Percentiles rank a stretch among this genome's conserved stretches.
These are phyloP conservation scores for Gardenia jasminoides DNA, from an alignment of 257 asterid species.

Conservation along the genomic window DNA sequence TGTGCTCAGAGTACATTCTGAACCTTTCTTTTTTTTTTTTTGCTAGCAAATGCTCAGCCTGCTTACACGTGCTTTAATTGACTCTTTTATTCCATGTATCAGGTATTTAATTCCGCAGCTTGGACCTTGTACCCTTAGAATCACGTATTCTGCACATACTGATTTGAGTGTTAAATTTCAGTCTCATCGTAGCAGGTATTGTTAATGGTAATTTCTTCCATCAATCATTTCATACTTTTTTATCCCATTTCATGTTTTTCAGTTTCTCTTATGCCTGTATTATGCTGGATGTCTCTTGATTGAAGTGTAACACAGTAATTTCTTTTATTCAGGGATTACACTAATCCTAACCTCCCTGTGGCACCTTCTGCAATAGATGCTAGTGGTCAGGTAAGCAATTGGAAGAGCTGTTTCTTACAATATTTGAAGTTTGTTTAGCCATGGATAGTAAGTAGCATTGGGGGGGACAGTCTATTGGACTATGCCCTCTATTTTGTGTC, in stretches of 20 bases:
- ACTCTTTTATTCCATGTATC: slow-evolving; percentile 26
- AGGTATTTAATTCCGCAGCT: slow-evolving; percentile 89
- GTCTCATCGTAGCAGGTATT: slow-evolving; percentile 62
- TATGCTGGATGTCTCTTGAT: background rate
- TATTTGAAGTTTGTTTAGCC: background rate
- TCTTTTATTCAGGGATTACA: slow-evolving; percentile 67
- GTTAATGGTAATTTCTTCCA: background rate
- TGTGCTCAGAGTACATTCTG: background rate
- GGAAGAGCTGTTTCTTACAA: background rate
- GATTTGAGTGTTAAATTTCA: slow-evolving; percentile 94
- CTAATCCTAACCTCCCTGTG: slow-evolving; percentile 86
- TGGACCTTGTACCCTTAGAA: slow-evolving; percentile 83
- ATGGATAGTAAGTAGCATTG: background rate
- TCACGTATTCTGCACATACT: slow-evolving; percentile 92
- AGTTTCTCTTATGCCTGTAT: background rate
- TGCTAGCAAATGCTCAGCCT: slow-evolving; percentile 1
- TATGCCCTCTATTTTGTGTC: background rate
- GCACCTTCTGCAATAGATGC: slow-evolving; percentile 96
- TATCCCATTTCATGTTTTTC: background rate
- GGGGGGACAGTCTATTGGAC: background rate
- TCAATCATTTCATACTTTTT: background rate
- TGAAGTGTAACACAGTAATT: background rate
- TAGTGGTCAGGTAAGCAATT: slow-evolving; percentile 73
- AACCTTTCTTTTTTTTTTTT: background rate
- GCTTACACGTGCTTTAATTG: slow-evolving; percentile 30